These are phyloP conservation scores for Bipolaris cookei DNA, from an alignment of 2,329 filamentous ascomycete species.

Conservation along the genomic window DNA sequence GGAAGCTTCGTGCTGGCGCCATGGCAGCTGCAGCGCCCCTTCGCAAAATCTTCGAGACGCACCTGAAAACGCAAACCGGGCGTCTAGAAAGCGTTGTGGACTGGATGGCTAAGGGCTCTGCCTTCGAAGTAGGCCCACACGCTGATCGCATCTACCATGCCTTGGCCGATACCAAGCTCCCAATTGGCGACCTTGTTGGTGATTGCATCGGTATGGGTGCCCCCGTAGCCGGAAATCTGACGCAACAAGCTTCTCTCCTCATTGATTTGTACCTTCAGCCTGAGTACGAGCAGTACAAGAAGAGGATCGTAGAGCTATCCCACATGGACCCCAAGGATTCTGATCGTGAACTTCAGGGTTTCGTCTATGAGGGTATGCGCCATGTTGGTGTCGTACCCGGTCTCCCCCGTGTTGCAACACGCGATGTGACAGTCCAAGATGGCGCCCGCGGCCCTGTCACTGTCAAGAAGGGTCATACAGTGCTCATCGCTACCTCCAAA, in stretches of 20 bases:
- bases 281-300: conserved; percentile 59
- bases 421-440: conserved; percentile 56
- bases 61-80: conserved; percentile 68
- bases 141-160: conserved; percentile 61
- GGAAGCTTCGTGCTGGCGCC: conserved; percentile 56
- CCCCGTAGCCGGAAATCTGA: conserved; percentile 59
- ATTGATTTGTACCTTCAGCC: conserved; percentile 60
- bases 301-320: conserved; percentile 58
- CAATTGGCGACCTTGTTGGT: conserved; percentile 57
- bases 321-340: conserved; percentile 53
- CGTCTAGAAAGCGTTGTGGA: conserved; percentile 60
- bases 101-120: conserved; percentile 55
- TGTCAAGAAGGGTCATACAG: conserved; percentile 50
- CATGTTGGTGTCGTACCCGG: conserved; percentile 60
- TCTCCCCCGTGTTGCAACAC: conserved; percentile 58
- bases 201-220: conserved; percentile 60
- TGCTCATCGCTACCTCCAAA: conserved; percentile 52
- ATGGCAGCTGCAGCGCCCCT: conserved; percentile 64
- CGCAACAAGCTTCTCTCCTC: conserved; percentile 60
- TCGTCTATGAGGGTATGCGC: conserved; percentile 63
- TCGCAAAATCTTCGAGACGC: conserved; percentile 70
- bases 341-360: conserved; percentile 65
- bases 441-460: conserved; percentile 56
- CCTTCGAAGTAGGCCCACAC: conserved; percentile 60
- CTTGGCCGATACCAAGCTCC: conserved; percentile 54